Evolutionary conservation across 176 grass and related monocot species (phyloP).

Genomic region (Carex parvula): DNA sequence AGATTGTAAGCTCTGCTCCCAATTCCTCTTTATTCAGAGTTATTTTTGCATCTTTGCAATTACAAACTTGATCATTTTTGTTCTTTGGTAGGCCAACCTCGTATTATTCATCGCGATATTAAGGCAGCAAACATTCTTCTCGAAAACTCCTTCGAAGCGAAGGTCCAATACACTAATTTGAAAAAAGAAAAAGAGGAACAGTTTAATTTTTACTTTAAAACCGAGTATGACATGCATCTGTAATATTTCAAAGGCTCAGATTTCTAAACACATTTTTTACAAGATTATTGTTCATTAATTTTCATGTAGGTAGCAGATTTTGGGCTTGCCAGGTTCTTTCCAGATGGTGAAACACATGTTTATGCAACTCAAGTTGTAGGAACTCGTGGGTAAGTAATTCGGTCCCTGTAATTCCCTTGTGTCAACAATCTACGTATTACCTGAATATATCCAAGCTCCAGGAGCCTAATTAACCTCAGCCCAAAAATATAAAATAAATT

Average conservation of each 20-base stretch:
- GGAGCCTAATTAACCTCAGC: no score
- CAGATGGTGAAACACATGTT: conserved; percentile 21
- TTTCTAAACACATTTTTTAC: not conserved
- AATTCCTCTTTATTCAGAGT: not conserved
- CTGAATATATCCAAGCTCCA: no score
- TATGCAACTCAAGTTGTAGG: conserved; percentile 27
- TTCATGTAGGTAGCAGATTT: conserved; percentile 31
- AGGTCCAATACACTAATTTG: conserved; percentile 21
- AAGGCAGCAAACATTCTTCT: conserved; percentile 41
- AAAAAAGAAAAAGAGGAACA: not conserved
- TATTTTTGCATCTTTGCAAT: not conserved
- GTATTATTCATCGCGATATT: conserved; percentile 37
- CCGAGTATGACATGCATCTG: not conserved
- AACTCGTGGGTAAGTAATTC: conserved; percentile 32
- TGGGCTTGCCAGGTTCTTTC: conserved; percentile 16
- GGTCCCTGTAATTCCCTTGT: not conserved
- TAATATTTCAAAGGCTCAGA: not conserved
- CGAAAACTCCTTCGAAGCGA: conserved; percentile 30
- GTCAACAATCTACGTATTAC: no score
- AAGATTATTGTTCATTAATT: conserved; percentile 55
- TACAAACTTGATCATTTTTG: not conserved
- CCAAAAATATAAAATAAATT: conserved; percentile 15
- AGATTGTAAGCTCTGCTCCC: conserved; percentile 53
- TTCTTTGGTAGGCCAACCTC: conserved; percentile 24
- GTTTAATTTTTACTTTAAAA: not conserved